phyloP scores from a whole-genome alignment of 2,329 filamentous ascomycete species.

The Pestalotiopsis sp. region DNA sequence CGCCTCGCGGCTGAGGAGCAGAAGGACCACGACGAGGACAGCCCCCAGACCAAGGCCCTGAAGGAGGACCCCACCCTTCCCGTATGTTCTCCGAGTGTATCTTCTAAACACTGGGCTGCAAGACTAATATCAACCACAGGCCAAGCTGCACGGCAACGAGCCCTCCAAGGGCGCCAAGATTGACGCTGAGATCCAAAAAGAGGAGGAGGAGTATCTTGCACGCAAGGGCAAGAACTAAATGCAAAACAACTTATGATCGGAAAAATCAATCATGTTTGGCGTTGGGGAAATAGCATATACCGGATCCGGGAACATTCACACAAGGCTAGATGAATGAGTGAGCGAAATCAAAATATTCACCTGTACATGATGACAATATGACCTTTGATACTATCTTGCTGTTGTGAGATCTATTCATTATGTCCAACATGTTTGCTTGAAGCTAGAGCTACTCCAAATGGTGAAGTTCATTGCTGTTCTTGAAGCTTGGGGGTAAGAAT shows the following conservation, averaged over 20 bases:
- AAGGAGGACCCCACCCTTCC: conserved; percentile 65
- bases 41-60: conserved; percentile 38
- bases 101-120: background rate
- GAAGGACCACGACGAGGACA: conserved; percentile 43
- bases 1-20: conserved; percentile 63
- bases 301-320: background rate
- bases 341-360: background rate
- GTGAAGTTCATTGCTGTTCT: no score
- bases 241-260: background rate
- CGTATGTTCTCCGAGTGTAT: conserved; percentile 36
- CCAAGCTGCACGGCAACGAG: conserved; percentile 70
- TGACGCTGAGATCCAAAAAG: conserved; percentile 67
- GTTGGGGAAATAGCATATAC: conserved; percentile 6
- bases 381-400: no score
- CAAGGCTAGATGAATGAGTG: background rate
- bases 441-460: no score
- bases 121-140: conserved; percentile 38
- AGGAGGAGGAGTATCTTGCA: conserved; percentile 66
- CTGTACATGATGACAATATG: background rate
- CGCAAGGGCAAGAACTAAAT: conserved; percentile 57
- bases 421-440: no score
- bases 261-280: background rate
- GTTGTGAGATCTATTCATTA: no score
- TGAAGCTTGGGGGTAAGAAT: no score
- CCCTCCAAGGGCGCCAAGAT: conserved; percentile 73